phyloP scores from a whole-genome alignment of 2,329 filamentous ascomycete species.

The Hirsutella rhossiliensis region DNA sequence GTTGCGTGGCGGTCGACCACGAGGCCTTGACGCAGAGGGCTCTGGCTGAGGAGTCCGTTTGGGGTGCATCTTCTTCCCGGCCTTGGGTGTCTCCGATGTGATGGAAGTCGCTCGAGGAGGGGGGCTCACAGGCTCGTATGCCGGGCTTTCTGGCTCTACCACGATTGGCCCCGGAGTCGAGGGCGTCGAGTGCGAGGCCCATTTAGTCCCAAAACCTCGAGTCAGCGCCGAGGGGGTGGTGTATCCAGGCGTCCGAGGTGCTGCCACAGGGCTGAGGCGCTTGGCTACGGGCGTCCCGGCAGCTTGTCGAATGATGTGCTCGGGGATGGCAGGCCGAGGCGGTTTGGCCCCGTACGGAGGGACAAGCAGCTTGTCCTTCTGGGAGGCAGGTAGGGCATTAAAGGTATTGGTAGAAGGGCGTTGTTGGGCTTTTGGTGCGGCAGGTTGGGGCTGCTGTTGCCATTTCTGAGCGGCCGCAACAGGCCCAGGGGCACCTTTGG shows the following conservation, averaged over 20 bases:
- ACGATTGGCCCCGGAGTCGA: slow-evolving; percentile 38
- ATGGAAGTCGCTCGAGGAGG: slow-evolving; percentile 26
- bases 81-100: slow-evolving; percentile 18
- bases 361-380: slow-evolving; percentile 15
- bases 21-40: slow-evolving; percentile 15
- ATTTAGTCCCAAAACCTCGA: slow-evolving; percentile 40
- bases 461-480: slow-evolving; percentile 19
- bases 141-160: slow-evolving; percentile 35
- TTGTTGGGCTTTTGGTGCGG: slow-evolving; percentile 13
- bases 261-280: slow-evolving; percentile 16
- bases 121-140: slow-evolving; percentile 48
- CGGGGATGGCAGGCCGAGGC: slow-evolving; percentile 25
- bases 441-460: slow-evolving; percentile 14
- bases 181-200: slow-evolving; percentile 43
- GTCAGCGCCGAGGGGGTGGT: slow-evolving; percentile 15
- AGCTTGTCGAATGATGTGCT: slow-evolving; percentile 28
- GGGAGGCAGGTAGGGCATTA: slow-evolving; percentile 11
- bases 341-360: slow-evolving; percentile 19
- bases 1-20: slow-evolving; percentile 23
- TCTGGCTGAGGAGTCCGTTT: slow-evolving; percentile 13
- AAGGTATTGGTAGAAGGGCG: slow-evolving; percentile 12
- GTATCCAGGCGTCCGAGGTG: slow-evolving; percentile 22
- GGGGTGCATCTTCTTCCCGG: slow-evolving; percentile 19
- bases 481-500: slow-evolving; percentile 9
- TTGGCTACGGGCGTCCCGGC: slow-evolving; percentile 18